A percentile compares a stretch with the other conserved stretches of the same genome.
phyloP scores from a whole-genome alignment of 2,329 filamentous ascomycete species.

The Helicocarpus griseus region DNA sequence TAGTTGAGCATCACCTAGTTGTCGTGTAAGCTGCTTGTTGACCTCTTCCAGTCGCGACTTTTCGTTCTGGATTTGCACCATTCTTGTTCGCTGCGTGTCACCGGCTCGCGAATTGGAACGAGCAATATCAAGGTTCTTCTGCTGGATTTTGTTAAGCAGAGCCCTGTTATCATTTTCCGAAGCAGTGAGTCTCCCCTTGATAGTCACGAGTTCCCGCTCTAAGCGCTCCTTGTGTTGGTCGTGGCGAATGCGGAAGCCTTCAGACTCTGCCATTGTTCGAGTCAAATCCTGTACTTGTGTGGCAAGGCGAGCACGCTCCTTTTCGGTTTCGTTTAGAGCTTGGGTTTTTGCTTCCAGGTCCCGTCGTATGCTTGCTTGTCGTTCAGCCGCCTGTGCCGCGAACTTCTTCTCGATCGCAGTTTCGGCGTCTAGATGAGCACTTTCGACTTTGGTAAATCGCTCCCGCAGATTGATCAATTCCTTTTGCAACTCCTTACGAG shows the following conservation, averaged over 20 bases:
- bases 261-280: conserved; percentile 77
- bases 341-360: conserved; percentile 73
- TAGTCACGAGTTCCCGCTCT: conserved; percentile 79
- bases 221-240: conserved; percentile 91
- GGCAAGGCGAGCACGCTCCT: conserved; percentile 66
- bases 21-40: conserved; percentile 67
- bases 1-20: conserved; percentile 77
- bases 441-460: conserved; percentile 76
- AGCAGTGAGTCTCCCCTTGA: conserved; percentile 78
- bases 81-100: conserved; percentile 69
- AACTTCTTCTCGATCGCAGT: conserved; percentile 68
- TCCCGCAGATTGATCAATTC: conserved; percentile 76
- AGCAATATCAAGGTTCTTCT: conserved; percentile 93
- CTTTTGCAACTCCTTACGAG: conserved; percentile 78
- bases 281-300: conserved; percentile 76
- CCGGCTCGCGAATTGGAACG: conserved; percentile 77
- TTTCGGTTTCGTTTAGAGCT: conserved; percentile 68
- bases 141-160: conserved; percentile 92
- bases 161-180: conserved; percentile 95
- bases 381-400: conserved; percentile 67
- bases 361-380: conserved; percentile 64
- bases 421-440: conserved; percentile 75
- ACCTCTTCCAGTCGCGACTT: conserved; percentile 77
- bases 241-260: conserved; percentile 78
- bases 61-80: conserved; percentile 68